Evolutionary conservation across 2,329 filamentous ascomycete genomes (phyloP).

Genomic region (Diaporthe ampelina): DNA sequence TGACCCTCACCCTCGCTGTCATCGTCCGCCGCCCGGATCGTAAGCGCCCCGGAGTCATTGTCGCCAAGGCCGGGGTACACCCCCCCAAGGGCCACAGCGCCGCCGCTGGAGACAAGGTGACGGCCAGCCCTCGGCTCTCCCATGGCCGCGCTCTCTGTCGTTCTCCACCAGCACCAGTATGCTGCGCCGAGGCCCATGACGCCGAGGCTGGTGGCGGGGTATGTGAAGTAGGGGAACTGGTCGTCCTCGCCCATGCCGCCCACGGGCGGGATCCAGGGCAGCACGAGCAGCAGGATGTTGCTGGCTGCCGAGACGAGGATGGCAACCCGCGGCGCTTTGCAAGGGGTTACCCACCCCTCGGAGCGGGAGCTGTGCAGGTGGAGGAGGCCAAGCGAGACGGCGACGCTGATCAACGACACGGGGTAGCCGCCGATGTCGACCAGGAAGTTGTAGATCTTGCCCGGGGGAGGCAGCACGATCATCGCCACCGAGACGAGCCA

Average conservation of each 20-base stretch:
- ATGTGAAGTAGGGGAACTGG: constrained; percentile 53
- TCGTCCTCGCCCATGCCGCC: constrained; percentile 44
- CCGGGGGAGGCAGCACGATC: constrained; percentile 64
- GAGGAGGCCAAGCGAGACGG: constrained; percentile 51
- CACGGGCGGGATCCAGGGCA: constrained; percentile 54
- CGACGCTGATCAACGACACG: constrained; percentile 52
- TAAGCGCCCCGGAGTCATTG: neutral
- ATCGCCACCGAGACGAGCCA: constrained; percentile 72
- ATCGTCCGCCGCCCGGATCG: neutral
- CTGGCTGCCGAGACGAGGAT: constrained; percentile 49
- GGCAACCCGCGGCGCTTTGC: constrained; percentile 48
- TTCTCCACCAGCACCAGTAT: constrained; percentile 55
- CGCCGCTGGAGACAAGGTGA: too few species aligned
- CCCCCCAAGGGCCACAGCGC: too few species aligned
- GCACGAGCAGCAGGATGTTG: constrained; percentile 52
- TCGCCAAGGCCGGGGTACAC: neutral
- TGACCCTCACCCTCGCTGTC: neutral
- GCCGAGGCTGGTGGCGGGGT: constrained; percentile 52
- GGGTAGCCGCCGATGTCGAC: constrained; percentile 56
- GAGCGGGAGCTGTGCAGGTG: constrained; percentile 49
- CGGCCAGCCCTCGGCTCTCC: neutral
- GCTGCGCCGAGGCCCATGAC: constrained; percentile 51
- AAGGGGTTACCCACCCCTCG: constrained; percentile 50
- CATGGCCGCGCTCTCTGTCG: constrained; percentile 17
- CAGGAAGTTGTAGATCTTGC: constrained; percentile 55